A percentile compares a stretch with the other conserved stretches of the same genome.
phyloP scores from a whole-genome alignment of 2,329 filamentous ascomycete species.

The Pseudocercospora vitis region DNA sequence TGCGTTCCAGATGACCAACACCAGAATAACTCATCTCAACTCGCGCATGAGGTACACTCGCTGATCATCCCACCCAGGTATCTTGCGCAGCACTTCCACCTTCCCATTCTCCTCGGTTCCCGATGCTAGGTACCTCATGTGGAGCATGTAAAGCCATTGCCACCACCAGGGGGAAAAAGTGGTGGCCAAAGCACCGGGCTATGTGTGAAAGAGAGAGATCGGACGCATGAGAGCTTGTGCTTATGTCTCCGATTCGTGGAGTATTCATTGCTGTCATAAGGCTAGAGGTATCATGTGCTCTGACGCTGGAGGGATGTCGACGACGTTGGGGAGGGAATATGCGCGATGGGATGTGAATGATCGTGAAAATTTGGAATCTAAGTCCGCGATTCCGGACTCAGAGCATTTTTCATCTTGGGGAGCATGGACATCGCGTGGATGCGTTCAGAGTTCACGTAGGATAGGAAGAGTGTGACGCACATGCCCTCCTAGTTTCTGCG shows the following conservation, averaged over 20 bases:
- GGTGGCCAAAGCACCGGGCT: neutral
- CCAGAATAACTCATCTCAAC: too few species aligned
- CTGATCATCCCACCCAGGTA: neutral
- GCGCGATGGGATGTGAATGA: slow-evolving; percentile 14
- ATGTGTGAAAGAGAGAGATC: slow-evolving; percentile 4
- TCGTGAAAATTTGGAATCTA: slow-evolving; percentile 2
- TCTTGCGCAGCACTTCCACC: slow-evolving; percentile 4
- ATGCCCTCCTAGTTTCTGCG: too few species aligned
- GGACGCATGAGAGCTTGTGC: slow-evolving; percentile 9
- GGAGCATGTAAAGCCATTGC: slow-evolving; percentile 4
- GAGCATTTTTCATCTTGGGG: slow-evolving; percentile 6
- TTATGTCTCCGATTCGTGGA: neutral
- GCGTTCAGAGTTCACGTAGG: slow-evolving; percentile 3
- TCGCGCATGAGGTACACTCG: neutral
- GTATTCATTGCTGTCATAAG: slow-evolving; percentile 13
- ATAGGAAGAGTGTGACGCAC: slow-evolving; percentile 6
- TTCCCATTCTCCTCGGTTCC: neutral
- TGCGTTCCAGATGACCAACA: neutral
- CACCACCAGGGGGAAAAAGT: slow-evolving; percentile 2
- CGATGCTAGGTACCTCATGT: neutral
- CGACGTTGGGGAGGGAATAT: slow-evolving; percentile 7
- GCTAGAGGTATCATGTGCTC: slow-evolving; percentile 13
- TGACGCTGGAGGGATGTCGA: slow-evolving; percentile 6
- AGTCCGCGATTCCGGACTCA: slow-evolving; percentile 10
- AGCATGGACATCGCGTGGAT: slow-evolving; percentile 3